Evolutionary conservation across 768 basidiomycete species (phyloP), one percentile per base, ranked within the genome.

Genomic region (Hypholoma fasciculare): DNA sequence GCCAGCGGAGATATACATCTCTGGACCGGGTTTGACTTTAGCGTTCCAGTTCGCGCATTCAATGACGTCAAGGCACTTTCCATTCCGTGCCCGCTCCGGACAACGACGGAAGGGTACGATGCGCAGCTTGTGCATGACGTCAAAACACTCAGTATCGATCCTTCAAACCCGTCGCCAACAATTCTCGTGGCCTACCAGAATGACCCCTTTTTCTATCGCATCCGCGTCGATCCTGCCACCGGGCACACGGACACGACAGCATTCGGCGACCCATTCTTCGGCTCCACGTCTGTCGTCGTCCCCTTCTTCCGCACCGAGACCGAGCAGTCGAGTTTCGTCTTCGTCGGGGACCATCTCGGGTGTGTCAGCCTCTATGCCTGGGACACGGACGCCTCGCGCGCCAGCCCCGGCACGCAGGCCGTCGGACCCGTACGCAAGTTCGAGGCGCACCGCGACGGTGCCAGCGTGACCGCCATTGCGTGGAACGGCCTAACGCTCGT

Each of bases 281-380:
- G 84, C 4, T 65, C 74, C 11, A 74, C 89, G n/a, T 82, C 82
- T 7, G 67, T 70, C 37, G 27, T 90, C 8, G 68, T 71, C 12
- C 82, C 86, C 2, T 77, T 78, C 49, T 85, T 87, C 69, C 78
- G 19, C 43, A 59, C n/a, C 61, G 72, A 38, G 49, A 60, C 23
- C 60, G 61, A 57, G 53, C 57, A 81, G 51, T 63, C 67, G 11
- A 81, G 76, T 64, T 83, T 90, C 66, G 69, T 92, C 34, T 63
- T 92, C 8, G 75, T 73, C 1, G 91, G 92, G 2, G 88, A 92
- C 66, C 71, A 75, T 20, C 74, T 89, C 23, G 91, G 91, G 1
- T 84, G 76, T 42, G 70, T 92, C 44, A 83, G 77, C 55, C 71
- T 90, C 4, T 91, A 87, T 64, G 76, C 82, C 37, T 88, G 82